Evolutionary conservation across 371 early-diverging fungal genomes (phyloP).

Genomic region (Mucor circinelloides): DNA sequence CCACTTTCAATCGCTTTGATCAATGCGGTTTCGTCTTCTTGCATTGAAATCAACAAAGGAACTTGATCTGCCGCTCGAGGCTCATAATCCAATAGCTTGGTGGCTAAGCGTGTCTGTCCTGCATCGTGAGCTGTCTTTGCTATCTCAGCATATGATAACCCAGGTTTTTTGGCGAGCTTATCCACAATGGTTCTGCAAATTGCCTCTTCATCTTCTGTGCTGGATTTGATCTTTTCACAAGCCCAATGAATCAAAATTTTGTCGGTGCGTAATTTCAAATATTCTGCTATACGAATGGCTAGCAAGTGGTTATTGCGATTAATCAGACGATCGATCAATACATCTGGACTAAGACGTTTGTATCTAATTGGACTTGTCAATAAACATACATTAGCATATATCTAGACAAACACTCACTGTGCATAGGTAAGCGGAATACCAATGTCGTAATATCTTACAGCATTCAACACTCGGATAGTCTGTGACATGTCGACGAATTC

Average conservation of each 20-base stretch:
- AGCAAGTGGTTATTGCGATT: constrained; percentile 84
- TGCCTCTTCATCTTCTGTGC: constrained; percentile 86
- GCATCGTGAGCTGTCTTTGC: constrained; percentile 89
- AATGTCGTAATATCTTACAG: constrained; percentile 79
- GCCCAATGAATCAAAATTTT: constrained; percentile 95
- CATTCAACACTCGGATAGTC: constrained; percentile 84
- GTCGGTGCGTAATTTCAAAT: constrained; percentile 78
- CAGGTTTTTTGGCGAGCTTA: constrained; percentile 72
- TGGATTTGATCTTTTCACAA: constrained; percentile 87
- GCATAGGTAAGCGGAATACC: constrained; percentile 89
- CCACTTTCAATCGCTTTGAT: constrained; percentile 92
- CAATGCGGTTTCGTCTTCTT: constrained; percentile 86
- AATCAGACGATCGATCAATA: constrained; percentile 79
- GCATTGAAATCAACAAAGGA: constrained; percentile 91
- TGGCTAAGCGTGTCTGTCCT: constrained; percentile 88
- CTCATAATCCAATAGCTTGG: constrained; percentile 90
- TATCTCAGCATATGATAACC: constrained; percentile 87
- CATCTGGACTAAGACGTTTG: constrained; percentile 74
- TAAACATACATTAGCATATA: not conserved
- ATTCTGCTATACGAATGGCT: constrained; percentile 85
- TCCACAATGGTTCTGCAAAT: constrained; percentile 79
- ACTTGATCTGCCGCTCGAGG: constrained; percentile 94
- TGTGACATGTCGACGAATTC: constrained; percentile 89
- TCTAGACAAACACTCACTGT: constrained; percentile 64
- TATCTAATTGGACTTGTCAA: constrained; percentile 52